These are phyloP conservation scores for Phalaenopsis hybrid DNA, from an alignment of 116 monocot genomes.

Conservation along the genomic window DNA sequence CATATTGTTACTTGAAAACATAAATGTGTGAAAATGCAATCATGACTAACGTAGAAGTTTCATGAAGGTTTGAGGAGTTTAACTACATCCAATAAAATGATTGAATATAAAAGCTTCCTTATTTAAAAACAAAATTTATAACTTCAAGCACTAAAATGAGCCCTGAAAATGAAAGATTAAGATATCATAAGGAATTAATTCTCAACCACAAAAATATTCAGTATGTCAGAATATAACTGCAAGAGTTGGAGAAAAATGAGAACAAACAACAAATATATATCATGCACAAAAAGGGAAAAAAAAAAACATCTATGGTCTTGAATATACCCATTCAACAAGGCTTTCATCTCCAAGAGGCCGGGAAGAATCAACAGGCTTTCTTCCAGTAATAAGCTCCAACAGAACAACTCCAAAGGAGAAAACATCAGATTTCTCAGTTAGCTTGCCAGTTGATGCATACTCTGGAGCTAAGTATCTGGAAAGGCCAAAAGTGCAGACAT, in stretches of 20 bases:
- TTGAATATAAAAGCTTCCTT: neutral
- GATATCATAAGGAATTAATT: neutral
- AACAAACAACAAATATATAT: conserved; percentile 6
- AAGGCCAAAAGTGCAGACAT: conserved; percentile 2
- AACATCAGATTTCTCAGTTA: conserved; percentile 92
- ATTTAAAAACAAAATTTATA: neutral
- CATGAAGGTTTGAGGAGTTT: neutral
- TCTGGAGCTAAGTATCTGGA: conserved; percentile 93
- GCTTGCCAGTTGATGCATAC: conserved; percentile 89
- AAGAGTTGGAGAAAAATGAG: neutral
- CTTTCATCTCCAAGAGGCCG: conserved; percentile 92
- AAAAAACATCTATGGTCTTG: neutral
- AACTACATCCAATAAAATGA: neutral
- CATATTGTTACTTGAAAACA: too few relatives aligned
- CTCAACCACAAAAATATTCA: neutral
- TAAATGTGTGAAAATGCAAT: too few relatives aligned
- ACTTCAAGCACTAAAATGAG: neutral
- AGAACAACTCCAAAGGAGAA: conserved; percentile 95
- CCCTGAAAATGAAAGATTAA: neutral
- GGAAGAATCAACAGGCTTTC: conserved; percentile 81
- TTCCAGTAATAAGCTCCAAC: conserved; percentile 88
- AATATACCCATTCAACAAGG: conserved; percentile 96
- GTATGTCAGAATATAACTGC: neutral
- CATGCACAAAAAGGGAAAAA: neutral
- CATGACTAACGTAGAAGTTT: too few relatives aligned